These are phyloP conservation scores for Hevea brasiliensis DNA, from an alignment of 345 rosid species.

Conservation along the genomic window DNA sequence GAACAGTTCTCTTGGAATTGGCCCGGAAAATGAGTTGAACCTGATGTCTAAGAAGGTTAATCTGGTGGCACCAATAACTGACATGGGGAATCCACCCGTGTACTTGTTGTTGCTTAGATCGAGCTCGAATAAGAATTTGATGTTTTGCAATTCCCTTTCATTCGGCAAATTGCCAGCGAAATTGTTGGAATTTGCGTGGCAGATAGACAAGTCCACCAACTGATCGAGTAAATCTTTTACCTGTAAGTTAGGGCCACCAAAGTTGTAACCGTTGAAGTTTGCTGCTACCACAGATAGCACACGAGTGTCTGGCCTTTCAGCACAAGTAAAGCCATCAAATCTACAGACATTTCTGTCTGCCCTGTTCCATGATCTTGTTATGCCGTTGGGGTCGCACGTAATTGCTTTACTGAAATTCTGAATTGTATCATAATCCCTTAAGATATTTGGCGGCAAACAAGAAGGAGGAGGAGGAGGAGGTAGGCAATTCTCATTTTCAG, in stretches of 20 bases:
- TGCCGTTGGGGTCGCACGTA: background rate
- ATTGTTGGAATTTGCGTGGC: constrained; percentile 53
- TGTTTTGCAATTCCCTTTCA: background rate
- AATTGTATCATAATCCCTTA: constrained; percentile 23
- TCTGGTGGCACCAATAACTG: constrained; percentile 20
- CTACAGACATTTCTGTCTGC: constrained; percentile 14
- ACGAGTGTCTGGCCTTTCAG: constrained; percentile 11
- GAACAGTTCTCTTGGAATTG: constrained; percentile 37
- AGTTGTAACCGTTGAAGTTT: constrained; percentile 43
- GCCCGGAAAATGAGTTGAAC: constrained; percentile 44
- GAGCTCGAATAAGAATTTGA: constrained; percentile 45
- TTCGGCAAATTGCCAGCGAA: constrained; percentile 31
- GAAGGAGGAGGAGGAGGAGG: background rate
- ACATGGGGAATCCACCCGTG: constrained; percentile 37
- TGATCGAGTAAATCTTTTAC: constrained; percentile 27
- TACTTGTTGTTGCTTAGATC: constrained; percentile 58
- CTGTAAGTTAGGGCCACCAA: constrained; percentile 22
- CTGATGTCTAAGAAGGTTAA: constrained; percentile 54
- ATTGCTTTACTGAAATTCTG: constrained; percentile 23
- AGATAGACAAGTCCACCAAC: constrained; percentile 42
- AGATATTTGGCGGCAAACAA: background rate
- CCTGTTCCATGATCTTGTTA: constrained; percentile 27
- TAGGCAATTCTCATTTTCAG: background rate
- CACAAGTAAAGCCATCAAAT: constrained; percentile 45
- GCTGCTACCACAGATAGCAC: constrained; percentile 30